These are phyloP conservation scores for Neopestalotiopsis sp. DNA, from an alignment of 2,329 filamentous ascomycete genomes.

Conservation along the genomic window DNA sequence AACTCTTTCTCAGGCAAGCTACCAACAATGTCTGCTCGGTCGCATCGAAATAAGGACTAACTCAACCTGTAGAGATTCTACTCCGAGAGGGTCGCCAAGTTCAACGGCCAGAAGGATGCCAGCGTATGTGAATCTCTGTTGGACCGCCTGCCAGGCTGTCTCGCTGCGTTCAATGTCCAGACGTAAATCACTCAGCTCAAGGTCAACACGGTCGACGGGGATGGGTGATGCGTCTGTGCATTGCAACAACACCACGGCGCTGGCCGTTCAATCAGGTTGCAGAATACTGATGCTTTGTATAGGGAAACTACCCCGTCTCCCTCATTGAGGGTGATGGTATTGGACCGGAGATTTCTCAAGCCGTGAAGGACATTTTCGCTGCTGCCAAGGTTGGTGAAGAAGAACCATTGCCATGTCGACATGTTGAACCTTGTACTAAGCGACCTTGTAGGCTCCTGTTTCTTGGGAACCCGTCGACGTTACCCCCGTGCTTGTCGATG, in stretches of 20 bases:
- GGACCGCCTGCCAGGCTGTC: conserved; percentile 19
- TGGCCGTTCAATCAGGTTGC: conserved; percentile 21
- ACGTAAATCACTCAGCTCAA: conserved; percentile 48
- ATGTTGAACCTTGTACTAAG: conserved; percentile 23
- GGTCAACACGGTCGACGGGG: conserved; percentile 10
- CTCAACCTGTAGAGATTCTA: conserved; percentile 59
- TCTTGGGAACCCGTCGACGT: conserved; percentile 98
- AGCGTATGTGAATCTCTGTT: conserved; percentile 66
- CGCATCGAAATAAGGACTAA: conserved; percentile 19
- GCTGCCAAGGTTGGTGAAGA: conserved; percentile 78
- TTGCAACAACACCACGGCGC: neutral
- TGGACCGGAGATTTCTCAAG: conserved; percentile 95
- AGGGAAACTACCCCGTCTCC: conserved; percentile 96
- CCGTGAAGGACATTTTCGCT: conserved; percentile 98
- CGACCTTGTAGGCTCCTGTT: conserved; percentile 73
- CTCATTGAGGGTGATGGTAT: conserved; percentile 99
- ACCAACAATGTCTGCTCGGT: conserved; percentile 17
- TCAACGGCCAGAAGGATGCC: conserved; percentile 86
- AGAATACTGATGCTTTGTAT: conserved; percentile 23
- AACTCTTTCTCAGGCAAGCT: conserved; percentile 42
- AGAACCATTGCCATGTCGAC: neutral
- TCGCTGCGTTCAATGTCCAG: conserved; percentile 23
- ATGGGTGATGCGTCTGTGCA: neutral
- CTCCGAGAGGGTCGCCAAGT: conserved; percentile 82
- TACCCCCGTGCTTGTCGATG: conserved; percentile 89